Conservation (phyloP, 768 basidiomycete genomes). For the Xerocomellus intermedius region DNA sequence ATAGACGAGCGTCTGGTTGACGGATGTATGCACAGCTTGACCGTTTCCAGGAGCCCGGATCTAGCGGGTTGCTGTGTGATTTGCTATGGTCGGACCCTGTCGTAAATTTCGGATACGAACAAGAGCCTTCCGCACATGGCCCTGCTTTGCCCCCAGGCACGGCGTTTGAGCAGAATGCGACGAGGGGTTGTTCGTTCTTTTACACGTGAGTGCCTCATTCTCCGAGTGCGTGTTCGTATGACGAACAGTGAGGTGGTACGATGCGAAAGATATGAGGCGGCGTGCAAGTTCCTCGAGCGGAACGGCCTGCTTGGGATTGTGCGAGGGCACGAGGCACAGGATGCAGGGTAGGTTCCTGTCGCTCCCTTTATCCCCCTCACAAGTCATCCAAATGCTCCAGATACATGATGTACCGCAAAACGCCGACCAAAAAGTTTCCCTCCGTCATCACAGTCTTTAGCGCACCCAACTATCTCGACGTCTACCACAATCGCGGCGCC, state of each 20-base stretch:
- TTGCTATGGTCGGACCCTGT: slow-evolving; percentile 96
- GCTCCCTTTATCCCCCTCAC: neutral
- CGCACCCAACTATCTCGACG: slow-evolving; percentile 96
- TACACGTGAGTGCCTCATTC: slow-evolving; percentile 66
- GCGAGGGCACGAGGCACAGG: slow-evolving; percentile 97
- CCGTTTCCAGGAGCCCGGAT: slow-evolving; percentile 92
- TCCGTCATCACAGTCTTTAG: slow-evolving; percentile 98
- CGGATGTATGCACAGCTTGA: slow-evolving; percentile 58
- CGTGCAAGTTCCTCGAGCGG: slow-evolving; percentile 89
- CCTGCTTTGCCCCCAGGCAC: slow-evolving; percentile 54
- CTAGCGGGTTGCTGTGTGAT: slow-evolving; percentile 89
- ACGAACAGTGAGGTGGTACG: neutral
- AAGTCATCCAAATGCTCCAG: slow-evolving; percentile 34
- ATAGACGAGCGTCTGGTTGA: slow-evolving; percentile 4
- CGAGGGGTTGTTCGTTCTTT: slow-evolving; percentile 88
- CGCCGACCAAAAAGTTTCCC: slow-evolving; percentile 92
- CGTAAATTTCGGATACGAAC: slow-evolving; percentile 82
- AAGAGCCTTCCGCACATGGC: slow-evolving; percentile 49
- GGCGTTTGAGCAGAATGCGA: slow-evolving; percentile 76
- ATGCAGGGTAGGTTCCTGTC: slow-evolving; percentile 68
- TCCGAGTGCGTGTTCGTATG: neutral
- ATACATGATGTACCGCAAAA: slow-evolving; percentile 94
- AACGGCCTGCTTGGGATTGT: slow-evolving; percentile 91
- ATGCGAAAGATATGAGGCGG: slow-evolving; percentile 72
- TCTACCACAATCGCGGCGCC: slow-evolving; percentile 95